Conservation (phyloP, 1,284 basidiomycete genomes). For the Marasmius oreades region DNA sequence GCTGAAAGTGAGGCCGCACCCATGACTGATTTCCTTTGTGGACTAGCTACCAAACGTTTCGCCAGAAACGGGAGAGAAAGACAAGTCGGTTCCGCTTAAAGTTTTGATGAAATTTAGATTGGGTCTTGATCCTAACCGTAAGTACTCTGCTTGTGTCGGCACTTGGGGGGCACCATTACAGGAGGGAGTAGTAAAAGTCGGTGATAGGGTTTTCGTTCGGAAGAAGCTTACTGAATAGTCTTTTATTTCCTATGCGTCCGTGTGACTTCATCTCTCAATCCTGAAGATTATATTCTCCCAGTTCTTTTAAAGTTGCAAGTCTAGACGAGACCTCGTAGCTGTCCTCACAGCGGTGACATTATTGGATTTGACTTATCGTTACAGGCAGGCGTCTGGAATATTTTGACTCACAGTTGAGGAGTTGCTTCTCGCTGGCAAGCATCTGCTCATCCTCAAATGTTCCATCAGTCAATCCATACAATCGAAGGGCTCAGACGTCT, state of each 20-base stretch:
- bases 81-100: constrained; percentile 70
- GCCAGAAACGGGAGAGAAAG: constrained; percentile 55
- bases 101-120: constrained; percentile 63
- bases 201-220: constrained; percentile 11
- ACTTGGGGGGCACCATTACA: constrained; percentile 24
- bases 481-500: neutral
- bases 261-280: too few species aligned
- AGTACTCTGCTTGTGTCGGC: constrained; percentile 56
- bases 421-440: too few species aligned
- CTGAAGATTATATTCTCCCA: too few species aligned
- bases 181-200: constrained; percentile 13
- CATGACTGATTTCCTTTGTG: neutral
- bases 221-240: constrained; percentile 5
- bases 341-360: too few species aligned
- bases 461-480: too few species aligned
- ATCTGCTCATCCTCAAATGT: too few species aligned
- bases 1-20: neutral
- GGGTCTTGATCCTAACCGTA: constrained; percentile 43
- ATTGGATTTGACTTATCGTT: too few species aligned
- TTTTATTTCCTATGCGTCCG: neutral
- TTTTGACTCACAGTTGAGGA: too few species aligned
- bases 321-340: too few species aligned
- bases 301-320: too few species aligned
- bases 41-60: constrained; percentile 68
- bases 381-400: too few species aligned